Evolutionary conservation across 331 rosid species (phyloP), one percentile per base, ranked within the genome.

Genomic region (Phaseolus coccineus): DNA sequence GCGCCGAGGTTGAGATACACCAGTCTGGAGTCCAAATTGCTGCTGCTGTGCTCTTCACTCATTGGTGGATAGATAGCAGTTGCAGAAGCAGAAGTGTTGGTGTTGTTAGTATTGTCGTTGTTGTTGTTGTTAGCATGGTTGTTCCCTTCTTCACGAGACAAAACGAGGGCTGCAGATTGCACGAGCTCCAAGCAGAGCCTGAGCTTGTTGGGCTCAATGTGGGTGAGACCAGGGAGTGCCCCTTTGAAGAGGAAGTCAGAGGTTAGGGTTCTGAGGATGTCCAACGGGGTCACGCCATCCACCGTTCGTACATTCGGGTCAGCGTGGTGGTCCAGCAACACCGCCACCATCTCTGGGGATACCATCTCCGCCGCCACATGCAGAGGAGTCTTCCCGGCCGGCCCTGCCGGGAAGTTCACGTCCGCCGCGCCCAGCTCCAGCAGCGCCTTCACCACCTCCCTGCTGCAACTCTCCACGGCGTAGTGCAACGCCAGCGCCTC

Each of bases 231-330:
- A 3, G 99, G 99, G n/a, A 96, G 94, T 0, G 99, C 97, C 0
- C 99, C 99, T 86, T 93, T 96, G 92, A 93, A 96, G 27, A 96
- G 91, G 46, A 96, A 96, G 77, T 96, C 99, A 0, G 99, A 96
- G 12, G 99, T 96, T 91, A 96, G 98, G 98, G 99, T 96, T 91
- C 99, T 78, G 0, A 96, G 85, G 12, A 90, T 86, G 68, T 96
- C 99, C 2, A 96, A 84, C 0, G 99, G 97, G 0, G 87, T 86
- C 2, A 86, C 83, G 1, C 83, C 83, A 0, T 86, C 87, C 0
- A 86, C 73, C 0, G 89, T 86, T 1, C 85, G 62, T 2, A 86
- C 89, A 24, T 86, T 86, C 0, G 89, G 89, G 9, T 86, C 89
- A 0, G 89, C 89, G 39, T 86, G 89, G 87, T 86, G 89, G 74